Evolutionary conservation across 2,329 filamentous ascomycete genomes (phyloP).

Genomic region (Exophiala phaeomuriformis): DNA sequence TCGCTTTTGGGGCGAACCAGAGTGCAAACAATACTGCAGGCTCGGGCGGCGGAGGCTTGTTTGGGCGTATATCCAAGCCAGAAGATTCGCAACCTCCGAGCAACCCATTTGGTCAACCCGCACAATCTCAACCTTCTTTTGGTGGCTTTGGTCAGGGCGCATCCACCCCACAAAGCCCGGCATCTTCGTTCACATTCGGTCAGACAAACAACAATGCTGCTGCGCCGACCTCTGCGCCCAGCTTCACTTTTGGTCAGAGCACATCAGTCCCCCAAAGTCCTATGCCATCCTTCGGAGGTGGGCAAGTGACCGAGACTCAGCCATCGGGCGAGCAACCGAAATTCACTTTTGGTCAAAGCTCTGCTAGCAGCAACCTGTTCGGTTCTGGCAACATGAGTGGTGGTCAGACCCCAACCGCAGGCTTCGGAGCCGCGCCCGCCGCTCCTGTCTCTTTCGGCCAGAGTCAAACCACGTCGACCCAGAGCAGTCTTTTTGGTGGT

Average conservation of each 20-base stretch:
- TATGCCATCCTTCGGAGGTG: conserved; percentile 10
- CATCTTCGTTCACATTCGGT: conserved; percentile 15
- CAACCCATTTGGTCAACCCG: conserved; percentile 16
- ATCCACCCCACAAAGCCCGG: conserved; percentile 7
- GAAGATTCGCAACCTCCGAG: conserved; percentile 5
- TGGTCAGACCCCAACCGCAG: conserved; percentile 3
- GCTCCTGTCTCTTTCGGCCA: conserved; percentile 11
- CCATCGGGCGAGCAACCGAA: conserved; percentile 2
- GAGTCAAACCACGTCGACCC: background rate
- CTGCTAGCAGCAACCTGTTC: conserved; percentile 8
- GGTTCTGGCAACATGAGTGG: background rate
- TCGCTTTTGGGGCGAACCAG: conserved; percentile 11
- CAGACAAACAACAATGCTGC: conserved; percentile 4
- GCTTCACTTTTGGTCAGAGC: conserved; percentile 16
- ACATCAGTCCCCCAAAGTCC: conserved; percentile 11
- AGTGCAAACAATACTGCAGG: background rate
- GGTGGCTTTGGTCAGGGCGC: conserved; percentile 16
- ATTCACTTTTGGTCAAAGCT: conserved; percentile 12
- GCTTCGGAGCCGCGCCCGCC: background rate
- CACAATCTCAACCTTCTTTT: conserved; percentile 16
- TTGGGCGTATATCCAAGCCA: conserved; percentile 9
- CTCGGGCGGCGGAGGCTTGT: conserved; percentile 11
- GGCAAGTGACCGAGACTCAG: conserved; percentile 1
- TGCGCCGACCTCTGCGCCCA: background rate
- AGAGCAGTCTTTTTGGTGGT: conserved; percentile 8